phyloP scores from a whole-genome alignment of 495 filamentous ascomycete species.

The Penicillium diatomitis region DNA sequence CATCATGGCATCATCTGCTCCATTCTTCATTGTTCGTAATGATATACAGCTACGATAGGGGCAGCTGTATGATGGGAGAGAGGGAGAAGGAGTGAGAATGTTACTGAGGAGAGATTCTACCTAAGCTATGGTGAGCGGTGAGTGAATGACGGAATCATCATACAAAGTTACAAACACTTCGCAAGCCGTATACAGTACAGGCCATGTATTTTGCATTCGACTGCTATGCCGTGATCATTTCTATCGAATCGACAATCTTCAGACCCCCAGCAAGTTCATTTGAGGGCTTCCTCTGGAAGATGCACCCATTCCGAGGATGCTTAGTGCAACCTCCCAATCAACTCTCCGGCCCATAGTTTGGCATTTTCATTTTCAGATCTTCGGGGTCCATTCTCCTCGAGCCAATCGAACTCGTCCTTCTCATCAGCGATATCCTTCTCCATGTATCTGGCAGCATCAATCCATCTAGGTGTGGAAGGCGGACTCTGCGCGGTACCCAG shows the following conservation, averaged over 20 bases:
- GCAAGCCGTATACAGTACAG: too few relatives aligned
- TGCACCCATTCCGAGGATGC: not conserved
- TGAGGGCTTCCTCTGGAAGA: not conserved
- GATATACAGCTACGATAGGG: too few relatives aligned
- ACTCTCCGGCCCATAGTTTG: conserved; percentile 7
- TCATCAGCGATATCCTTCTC: conserved; percentile 10
- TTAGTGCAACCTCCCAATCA: conserved; percentile 1
- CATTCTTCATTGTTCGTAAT: too few relatives aligned
- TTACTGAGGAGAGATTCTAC: too few relatives aligned
- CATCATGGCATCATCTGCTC: too few relatives aligned
- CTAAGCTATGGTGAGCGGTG: too few relatives aligned
- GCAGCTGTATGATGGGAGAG: too few relatives aligned
- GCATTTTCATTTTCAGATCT: not conserved
- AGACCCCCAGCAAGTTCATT: not conserved
- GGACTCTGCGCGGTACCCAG: conserved; percentile 2
- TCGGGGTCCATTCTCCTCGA: conserved; percentile 9
- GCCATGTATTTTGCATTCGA: too few relatives aligned
- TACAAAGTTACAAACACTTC: too few relatives aligned
- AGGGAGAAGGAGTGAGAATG: too few relatives aligned
- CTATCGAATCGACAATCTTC: not conserved
- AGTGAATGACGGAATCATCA: too few relatives aligned
- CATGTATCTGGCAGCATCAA: conserved; percentile 5
- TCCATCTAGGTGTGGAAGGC: conserved; percentile 2
- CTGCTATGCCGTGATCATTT: too few relatives aligned
- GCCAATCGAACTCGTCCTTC: conserved; percentile 9